Evolutionary conservation across 192 early-diverging fungal genomes (phyloP), one percentile per base, ranked within the genome.

Genomic region (Umbelopsis isabellina): DNA sequence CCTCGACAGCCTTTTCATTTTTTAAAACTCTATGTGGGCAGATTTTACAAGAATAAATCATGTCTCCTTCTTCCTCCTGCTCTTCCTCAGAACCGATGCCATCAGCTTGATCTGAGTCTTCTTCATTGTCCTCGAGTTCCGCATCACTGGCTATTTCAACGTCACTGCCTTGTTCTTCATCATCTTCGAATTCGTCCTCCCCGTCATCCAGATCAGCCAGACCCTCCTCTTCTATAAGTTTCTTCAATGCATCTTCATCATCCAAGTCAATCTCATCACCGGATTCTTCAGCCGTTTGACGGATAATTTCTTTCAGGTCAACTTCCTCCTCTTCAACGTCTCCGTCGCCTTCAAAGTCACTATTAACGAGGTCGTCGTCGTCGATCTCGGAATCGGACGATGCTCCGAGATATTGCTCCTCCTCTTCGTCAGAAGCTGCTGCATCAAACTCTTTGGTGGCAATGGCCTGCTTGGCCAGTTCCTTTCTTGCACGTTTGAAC

Each of bases 401-500:
- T 4, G 48, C 70, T 27, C 70, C 70, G 22, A 55, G 70, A 16
- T 67, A 55, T 46, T 50, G 65, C 20, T 76, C 75, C 22, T 76
- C 70, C 11, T 69, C 58, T 25, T 75, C 73, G 2, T 64, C 73
- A 13, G 51, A 46, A 22, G 65, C 35, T 21, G 48, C 48, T 4
- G 48, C 48, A 46, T 45, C 65, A 8, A 74, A 64, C 21, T 61
- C 67, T 52, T 68, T 49, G 16, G 67, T 68, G 20, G 48, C 41
- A 46, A 76, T 76, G 20, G 71, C 35, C n/a, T 76, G 75, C 37
- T 76, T 76, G n/a, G 51, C 67, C 27, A 76, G 58, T 35, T 76
- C 75, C 47, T 76, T 72, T 46, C 48, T 45, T 44, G 66, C 75
- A 68, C 75, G 75, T 69, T 76, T 76, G 48, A 76, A 76, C 75